Percentiles rank a stretch among this genome's conserved stretches.
Conservation (phyloP, 352 stramenopile genomes). For the Aphanomyces invadans region DNA sequence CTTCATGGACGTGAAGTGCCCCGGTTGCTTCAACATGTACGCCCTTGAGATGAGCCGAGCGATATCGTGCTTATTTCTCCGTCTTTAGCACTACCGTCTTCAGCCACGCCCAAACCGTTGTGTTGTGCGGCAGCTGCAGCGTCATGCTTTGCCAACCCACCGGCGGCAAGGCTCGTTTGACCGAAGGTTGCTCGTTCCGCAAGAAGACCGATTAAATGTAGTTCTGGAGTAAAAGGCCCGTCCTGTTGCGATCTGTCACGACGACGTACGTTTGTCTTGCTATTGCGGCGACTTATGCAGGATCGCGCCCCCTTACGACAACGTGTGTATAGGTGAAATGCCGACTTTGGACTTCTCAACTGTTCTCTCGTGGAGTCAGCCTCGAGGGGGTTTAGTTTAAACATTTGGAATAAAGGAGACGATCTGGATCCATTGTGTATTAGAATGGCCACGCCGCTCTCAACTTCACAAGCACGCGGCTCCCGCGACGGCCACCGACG, state of each 20-base stretch:
- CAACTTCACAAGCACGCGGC: no score
- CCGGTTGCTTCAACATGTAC: slow-evolving; percentile 99
- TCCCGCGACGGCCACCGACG: no score
- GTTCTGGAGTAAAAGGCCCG: neutral
- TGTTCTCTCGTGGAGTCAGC: neutral
- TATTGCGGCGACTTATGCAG: no score
- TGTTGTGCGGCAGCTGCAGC: slow-evolving; percentile 95
- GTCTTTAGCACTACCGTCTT: slow-evolving; percentile 94
- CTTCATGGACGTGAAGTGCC: slow-evolving; percentile 99
- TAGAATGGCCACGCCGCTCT: neutral
- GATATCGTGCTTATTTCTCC: neutral
- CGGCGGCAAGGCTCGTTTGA: slow-evolving; percentile 96
- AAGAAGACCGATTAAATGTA: slow-evolving; percentile 98
- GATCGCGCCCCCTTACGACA: no score
- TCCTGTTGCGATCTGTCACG: neutral
- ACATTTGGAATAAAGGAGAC: slow-evolving; percentile 24
- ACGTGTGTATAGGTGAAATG: slow-evolving; percentile 4
- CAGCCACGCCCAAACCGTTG: slow-evolving; percentile 97
- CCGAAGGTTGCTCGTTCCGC: slow-evolving; percentile 98
- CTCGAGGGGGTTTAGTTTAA: slow-evolving; percentile 2
- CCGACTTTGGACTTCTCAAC: neutral
- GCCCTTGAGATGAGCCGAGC: slow-evolving; percentile 4
- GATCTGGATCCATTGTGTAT: slow-evolving; percentile 16
- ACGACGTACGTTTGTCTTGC: no score
- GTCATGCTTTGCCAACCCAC: slow-evolving; percentile 98